Percentiles rank a stretch among this genome's conserved stretches.
Conservation (phyloP, 2,329 filamentous ascomycete genomes). For the Talaromyces piceae region DNA sequence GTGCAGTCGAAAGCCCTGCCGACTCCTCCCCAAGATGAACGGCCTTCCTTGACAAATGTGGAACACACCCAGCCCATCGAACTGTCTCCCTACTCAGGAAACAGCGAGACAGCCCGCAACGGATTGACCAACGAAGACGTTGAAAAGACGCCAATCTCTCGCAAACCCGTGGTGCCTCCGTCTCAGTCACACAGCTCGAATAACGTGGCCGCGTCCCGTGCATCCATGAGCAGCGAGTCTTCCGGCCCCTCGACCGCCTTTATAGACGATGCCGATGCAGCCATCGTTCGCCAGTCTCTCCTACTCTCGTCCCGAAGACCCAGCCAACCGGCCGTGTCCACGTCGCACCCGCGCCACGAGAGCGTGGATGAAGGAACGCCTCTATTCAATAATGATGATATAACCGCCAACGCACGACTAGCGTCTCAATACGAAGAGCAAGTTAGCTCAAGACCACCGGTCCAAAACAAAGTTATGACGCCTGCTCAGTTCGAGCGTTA, state of each 20-base stretch:
- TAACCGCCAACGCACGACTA: constrained; percentile 38
- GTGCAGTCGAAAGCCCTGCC: constrained; percentile 17
- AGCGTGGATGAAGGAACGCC: constrained; percentile 21
- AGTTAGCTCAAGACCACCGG: constrained; percentile 26
- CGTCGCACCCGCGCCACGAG: constrained; percentile 14
- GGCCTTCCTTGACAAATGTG: constrained; percentile 35
- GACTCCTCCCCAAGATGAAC: constrained; percentile 17
- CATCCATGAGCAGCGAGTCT: constrained; percentile 13
- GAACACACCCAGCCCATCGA: constrained; percentile 39
- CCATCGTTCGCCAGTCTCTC: constrained; percentile 29
- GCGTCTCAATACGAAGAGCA: constrained; percentile 40
- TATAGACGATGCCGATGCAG: constrained; percentile 34
- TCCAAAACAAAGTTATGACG: constrained; percentile 75
- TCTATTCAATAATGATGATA: constrained; percentile 22
- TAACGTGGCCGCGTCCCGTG: constrained; percentile 4
- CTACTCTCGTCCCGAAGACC: constrained; percentile 21
- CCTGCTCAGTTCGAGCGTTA: constrained; percentile 80
- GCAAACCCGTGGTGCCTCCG: constrained; percentile 6
- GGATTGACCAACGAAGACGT: constrained; percentile 38
- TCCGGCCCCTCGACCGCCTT: constrained; percentile 10
- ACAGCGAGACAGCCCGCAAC: constrained; percentile 45
- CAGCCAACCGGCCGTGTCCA: constrained; percentile 14
- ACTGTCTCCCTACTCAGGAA: constrained; percentile 46
- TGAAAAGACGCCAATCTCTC: constrained; percentile 17
- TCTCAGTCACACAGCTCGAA: constrained; percentile 8